phyloP scores from a whole-genome alignment of 495 filamentous ascomycete species.

The Alectoria sarmentosa region DNA sequence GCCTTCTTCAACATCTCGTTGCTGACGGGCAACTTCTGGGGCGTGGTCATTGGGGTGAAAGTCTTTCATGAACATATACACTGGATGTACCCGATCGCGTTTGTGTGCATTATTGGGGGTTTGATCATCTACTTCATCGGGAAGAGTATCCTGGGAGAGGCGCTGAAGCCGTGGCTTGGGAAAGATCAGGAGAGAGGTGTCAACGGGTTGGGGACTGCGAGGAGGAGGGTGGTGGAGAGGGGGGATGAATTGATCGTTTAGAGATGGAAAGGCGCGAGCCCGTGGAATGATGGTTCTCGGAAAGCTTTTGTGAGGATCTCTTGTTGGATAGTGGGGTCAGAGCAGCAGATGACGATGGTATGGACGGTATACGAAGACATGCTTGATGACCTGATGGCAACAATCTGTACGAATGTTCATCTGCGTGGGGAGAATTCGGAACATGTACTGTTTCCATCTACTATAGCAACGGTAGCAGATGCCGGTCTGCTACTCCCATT shows the following conservation, averaged over 20 bases:
- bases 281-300: neutral
- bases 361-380: too few species aligned
- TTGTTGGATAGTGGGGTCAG: too few species aligned
- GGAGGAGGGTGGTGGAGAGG: conserved; percentile 64
- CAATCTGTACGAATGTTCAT: too few species aligned
- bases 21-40: conserved; percentile 96
- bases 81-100: conserved; percentile 92
- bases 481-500: too few species aligned
- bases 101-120: conserved; percentile 81
- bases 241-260: conserved; percentile 27
- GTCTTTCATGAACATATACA: conserved; percentile 77
- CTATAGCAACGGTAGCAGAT: too few species aligned
- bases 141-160: conserved; percentile 72
- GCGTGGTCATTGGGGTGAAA: conserved; percentile 78
- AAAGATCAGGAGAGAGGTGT: conserved; percentile 74
- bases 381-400: too few species aligned
- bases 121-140: conserved; percentile 77
- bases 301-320: neutral
- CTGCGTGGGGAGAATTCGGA: too few species aligned
- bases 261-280: too few species aligned
- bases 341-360: too few species aligned
- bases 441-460: too few species aligned
- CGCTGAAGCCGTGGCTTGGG: conserved; percentile 92
- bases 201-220: conserved; percentile 80
- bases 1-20: conserved; percentile 96